Evolutionary conservation across 2,329 filamentous ascomycete genomes (phyloP).

Genomic region (Alternaria brassicicola): DNA sequence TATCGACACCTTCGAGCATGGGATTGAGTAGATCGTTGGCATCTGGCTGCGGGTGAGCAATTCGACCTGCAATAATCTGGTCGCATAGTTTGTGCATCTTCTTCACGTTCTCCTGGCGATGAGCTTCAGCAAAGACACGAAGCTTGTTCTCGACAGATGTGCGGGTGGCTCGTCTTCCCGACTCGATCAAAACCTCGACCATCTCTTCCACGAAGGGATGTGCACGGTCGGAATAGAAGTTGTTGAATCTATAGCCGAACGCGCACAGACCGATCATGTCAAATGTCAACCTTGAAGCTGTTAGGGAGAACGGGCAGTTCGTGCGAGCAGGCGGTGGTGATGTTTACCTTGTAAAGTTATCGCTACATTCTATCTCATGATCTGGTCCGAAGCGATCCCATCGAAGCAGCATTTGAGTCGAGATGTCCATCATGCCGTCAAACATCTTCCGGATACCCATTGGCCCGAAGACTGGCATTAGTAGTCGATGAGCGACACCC

Average conservation of each 20-base stretch:
- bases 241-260: constrained; percentile 16
- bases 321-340: not conserved
- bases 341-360: constrained; percentile 8
- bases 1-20: constrained; percentile 11
- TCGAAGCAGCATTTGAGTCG: constrained; percentile 10
- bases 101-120: constrained; percentile 11
- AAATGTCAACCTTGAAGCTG: constrained; percentile 1
- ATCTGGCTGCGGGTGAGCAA: constrained; percentile 9
- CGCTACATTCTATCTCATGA: constrained; percentile 9
- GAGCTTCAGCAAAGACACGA: constrained; percentile 9
- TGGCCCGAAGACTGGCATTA: constrained; percentile 13
- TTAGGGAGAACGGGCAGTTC: not conserved
- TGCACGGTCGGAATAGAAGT: constrained; percentile 8
- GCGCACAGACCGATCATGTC: constrained; percentile 13
- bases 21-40: constrained; percentile 10
- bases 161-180: constrained; percentile 4
- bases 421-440: constrained; percentile 11
- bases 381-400: constrained; percentile 13
- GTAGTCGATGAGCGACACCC: constrained; percentile 7
- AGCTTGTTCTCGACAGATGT: constrained; percentile 11
- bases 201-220: constrained; percentile 12
- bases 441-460: constrained; percentile 14
- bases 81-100: constrained; percentile 15
- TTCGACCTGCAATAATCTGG: constrained; percentile 8
- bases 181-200: constrained; percentile 11